phyloP scores from a whole-genome alignment of 176 grass and related monocot genomes.

The Tuctoria greenei region DNA sequence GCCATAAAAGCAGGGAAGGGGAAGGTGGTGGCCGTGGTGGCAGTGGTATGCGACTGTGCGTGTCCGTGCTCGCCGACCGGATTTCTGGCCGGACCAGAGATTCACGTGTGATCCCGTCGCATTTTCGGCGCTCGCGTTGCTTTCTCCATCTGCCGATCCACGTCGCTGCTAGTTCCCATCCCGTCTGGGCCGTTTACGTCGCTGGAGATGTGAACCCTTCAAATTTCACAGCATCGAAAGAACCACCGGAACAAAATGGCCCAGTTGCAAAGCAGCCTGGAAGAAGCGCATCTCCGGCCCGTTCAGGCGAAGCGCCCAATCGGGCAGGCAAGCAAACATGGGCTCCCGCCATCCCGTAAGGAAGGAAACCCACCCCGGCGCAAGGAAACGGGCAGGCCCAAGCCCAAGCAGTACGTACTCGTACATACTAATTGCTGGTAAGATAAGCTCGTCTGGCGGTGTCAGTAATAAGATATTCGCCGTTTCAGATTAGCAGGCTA shows the following conservation, averaged over 20 bases:
- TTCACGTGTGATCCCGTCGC: neutral
- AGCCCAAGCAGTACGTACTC: no score
- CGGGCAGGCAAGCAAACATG: neutral
- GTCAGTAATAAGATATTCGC: neutral
- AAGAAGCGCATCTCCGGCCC: neutral
- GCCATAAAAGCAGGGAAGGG: constrained; percentile 9
- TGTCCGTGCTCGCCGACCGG: neutral
- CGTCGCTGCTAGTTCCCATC: no score
- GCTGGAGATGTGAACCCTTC: no score
- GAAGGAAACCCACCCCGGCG: neutral
- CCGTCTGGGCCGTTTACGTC: neutral
- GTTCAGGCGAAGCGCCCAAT: neutral
- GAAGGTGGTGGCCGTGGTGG: constrained; percentile 19
- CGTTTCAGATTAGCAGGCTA: neutral
- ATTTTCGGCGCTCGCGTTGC: no score
- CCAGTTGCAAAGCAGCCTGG: neutral
- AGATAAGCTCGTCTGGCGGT: no score
- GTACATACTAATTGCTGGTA: no score
- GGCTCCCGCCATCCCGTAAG: neutral
- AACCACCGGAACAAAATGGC: no score
- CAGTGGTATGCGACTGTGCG: no score
- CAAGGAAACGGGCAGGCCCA: neutral
- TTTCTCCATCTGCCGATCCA: no score
- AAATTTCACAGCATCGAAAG: neutral
- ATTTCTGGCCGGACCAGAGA: neutral